These are phyloP conservation scores for Tricladium varicosporioides DNA, from an alignment of 2,329 filamentous ascomycete species.

Conservation along the genomic window DNA sequence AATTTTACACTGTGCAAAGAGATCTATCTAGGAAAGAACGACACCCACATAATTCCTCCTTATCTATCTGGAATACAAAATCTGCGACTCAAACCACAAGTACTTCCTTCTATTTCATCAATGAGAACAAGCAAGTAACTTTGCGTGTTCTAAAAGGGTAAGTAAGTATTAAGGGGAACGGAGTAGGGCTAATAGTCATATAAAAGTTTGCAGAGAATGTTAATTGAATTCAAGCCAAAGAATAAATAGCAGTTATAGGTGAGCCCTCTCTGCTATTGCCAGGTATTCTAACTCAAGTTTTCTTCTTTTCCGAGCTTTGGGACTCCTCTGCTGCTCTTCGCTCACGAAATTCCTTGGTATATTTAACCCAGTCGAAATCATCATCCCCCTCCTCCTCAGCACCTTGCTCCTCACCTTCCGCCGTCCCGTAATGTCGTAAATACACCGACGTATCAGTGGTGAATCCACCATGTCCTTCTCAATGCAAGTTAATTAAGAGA, in stretches of 20 bases:
- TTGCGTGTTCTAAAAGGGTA: background rate
- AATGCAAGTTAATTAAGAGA: background rate
- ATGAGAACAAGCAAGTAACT: background rate
- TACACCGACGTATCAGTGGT: conserved; percentile 7
- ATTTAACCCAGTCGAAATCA: conserved; percentile 10
- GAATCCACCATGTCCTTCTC: conserved; percentile 7
- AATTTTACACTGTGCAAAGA: background rate
- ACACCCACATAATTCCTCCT: background rate
- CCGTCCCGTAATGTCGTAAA: conserved; percentile 8
- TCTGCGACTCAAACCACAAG: background rate
- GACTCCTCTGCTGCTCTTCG: conserved; percentile 7
- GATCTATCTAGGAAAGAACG: background rate
- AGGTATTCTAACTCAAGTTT: conserved; percentile 1
- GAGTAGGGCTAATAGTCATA: background rate
- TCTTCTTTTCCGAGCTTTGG: conserved; percentile 1
- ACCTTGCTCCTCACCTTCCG: conserved; percentile 7
- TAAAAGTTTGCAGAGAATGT: background rate
- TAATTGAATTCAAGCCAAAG: background rate
- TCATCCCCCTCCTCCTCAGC: conserved; percentile 7
- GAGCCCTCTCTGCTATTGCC: conserved; percentile 2
- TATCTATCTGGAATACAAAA: background rate
- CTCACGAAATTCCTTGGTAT: conserved; percentile 8
- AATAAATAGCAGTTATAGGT: conserved; percentile 5
- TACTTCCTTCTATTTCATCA: background rate
- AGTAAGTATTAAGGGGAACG: background rate